Percentiles rank a stretch among this genome's conserved stretches.
phyloP scores from a whole-genome alignment of 345 rosid species.

The Carallia brachiata region DNA sequence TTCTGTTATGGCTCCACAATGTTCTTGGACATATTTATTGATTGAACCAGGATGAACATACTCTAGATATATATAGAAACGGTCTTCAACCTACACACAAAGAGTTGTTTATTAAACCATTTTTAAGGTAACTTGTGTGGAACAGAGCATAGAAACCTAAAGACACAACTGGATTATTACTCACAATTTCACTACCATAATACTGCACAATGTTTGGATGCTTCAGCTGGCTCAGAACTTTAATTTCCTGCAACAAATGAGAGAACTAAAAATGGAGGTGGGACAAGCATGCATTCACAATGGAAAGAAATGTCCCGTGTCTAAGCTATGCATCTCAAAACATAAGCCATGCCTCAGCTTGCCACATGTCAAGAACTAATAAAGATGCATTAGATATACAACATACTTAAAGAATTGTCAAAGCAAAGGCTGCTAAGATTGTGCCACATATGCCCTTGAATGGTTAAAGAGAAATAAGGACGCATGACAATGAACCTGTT shows the following conservation, averaged over 20 bases:
- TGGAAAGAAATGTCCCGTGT: background rate
- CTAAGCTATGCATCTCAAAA: background rate
- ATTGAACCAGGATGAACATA: constrained; percentile 98
- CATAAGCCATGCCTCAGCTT: too few species aligned
- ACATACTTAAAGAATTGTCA: too few species aligned
- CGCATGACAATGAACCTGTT: constrained; percentile 52
- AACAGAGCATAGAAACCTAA: background rate
- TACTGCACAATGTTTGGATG: constrained; percentile 98
- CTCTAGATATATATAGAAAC: constrained; percentile 85
- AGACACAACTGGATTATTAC: constrained; percentile 34
- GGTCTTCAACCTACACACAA: constrained; percentile 62
- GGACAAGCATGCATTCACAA: background rate
- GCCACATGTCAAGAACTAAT: too few species aligned
- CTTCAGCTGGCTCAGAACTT: constrained; percentile 83
- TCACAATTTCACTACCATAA: constrained; percentile 93
- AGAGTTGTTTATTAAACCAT: too few species aligned
- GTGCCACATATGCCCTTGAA: background rate
- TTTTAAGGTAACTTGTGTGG: background rate
- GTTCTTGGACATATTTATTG: constrained; percentile 78
- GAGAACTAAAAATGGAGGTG: constrained; percentile 12
- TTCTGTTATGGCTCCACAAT: constrained; percentile 90
- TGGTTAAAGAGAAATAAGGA: constrained; percentile 2
- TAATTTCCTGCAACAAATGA: constrained; percentile 65
- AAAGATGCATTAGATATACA: too few species aligned
- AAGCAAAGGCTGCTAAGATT: background rate